Evolutionary conservation across 371 early-diverging fungal species (phyloP).

Genomic region (Apophysomyces sp.): DNA sequence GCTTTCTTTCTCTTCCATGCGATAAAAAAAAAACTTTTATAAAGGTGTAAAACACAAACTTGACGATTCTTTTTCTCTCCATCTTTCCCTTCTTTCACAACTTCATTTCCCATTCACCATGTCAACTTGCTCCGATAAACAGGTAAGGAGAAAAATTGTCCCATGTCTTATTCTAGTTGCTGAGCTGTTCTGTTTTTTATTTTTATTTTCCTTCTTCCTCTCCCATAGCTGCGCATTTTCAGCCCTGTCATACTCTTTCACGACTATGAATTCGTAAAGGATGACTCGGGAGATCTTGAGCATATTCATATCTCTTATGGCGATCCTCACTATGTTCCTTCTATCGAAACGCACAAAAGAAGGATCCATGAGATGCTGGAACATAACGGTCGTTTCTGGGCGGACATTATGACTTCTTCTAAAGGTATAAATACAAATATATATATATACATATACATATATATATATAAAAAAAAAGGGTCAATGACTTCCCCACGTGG

Average conservation of each 20-base stretch:
- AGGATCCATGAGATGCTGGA: constrained; percentile 35
- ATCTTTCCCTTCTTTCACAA: constrained; percentile 1
- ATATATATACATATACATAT: too few relatives aligned
- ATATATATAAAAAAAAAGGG: not conserved
- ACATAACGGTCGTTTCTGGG: constrained; percentile 36
- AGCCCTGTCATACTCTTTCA: constrained; percentile 43
- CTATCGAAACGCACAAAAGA: constrained; percentile 23
- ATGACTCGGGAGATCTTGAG: constrained; percentile 21
- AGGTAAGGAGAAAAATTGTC: not conserved
- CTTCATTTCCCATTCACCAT: constrained; percentile 12
- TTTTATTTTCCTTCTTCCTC: not conserved
- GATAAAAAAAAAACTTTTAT: not conserved
- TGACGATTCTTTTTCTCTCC: too few relatives aligned
- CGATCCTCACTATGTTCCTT: constrained; percentile 30
- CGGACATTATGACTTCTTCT: constrained; percentile 26
- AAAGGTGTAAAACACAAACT: not conserved
- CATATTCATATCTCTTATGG: constrained; percentile 32
- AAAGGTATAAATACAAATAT: constrained; percentile 9
- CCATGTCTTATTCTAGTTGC: too few relatives aligned
- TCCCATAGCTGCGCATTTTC: constrained; percentile 28
- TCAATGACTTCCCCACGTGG: not conserved
- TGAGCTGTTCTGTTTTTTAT: not conserved
- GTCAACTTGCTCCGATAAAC: constrained; percentile 6
- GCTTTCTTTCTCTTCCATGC: not conserved
- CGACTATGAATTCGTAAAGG: constrained; percentile 29